Evolutionary conservation across 2,329 filamentous ascomycete species (phyloP).

Genomic region (Nemania sp.): DNA sequence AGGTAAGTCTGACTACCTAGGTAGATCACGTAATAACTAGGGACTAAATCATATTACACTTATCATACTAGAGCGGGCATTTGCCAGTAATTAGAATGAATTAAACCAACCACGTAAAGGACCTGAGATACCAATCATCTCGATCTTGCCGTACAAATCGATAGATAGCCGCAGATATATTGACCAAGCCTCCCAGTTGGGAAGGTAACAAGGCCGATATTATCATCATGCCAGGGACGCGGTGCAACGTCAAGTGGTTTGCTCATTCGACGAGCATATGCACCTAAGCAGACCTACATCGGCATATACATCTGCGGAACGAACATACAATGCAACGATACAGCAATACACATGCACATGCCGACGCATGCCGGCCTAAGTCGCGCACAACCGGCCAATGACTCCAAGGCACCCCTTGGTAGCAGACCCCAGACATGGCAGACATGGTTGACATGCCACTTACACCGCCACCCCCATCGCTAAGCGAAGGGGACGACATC

Average conservation of each 20-base stretch:
- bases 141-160: not conserved
- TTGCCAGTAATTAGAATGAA: not conserved
- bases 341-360: not conserved
- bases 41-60: no score
- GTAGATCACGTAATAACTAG: no score
- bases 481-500: not conserved
- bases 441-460: no score
- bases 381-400: no score
- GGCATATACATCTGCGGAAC: not conserved
- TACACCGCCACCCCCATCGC: not conserved
- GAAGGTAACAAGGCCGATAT: slow-evolving; percentile 11
- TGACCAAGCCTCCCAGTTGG: slow-evolving; percentile 2
- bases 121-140: not conserved
- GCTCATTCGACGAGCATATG: no score
- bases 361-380: not conserved
- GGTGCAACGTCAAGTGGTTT: slow-evolving; percentile 9
- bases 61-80: not conserved
- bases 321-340: no score
- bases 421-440: not conserved
- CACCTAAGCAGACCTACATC: not conserved
- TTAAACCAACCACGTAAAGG: not conserved
- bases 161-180: not conserved
- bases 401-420: no score
- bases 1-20: no score
- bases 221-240: slow-evolving; percentile 19